Evolutionary conservation across 768 basidiomycete genomes (phyloP), one percentile per base, ranked within the genome.

Genomic region (Leucosporidium scottii): DNA sequence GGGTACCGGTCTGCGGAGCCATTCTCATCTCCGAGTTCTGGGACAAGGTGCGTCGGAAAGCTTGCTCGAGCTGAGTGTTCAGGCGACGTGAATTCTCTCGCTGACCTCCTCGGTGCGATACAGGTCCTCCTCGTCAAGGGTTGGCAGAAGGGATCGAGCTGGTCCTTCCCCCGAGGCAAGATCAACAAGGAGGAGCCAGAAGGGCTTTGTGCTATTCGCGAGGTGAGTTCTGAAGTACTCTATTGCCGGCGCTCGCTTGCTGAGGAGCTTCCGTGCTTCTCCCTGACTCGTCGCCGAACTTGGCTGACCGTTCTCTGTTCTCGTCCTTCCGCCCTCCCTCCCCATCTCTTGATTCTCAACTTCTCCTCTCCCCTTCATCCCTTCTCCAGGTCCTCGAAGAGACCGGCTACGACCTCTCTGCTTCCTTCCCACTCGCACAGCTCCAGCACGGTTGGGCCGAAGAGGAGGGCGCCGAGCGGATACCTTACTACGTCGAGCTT

Each of bases 81-180:
- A 21, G 27, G 8, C 51, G 21, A 47, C 8, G 18, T 34, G 34
- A 34, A n/a, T n/a, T n/a, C 20, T 36, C 34, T 36, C 34, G 36
- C 49, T 64, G 47, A 59, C 47, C 5, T 17, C 20, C 36, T 17
- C 47, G 64, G 59, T 60, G 61, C 27, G n/a, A 7, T 20, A 8
- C 76, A 97, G 93, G 93, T 91, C 76, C 83, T 99, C n/a, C 84
- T 99, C 67, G 96, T 99, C 66, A 93, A 96, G 79, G 96, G 96
- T 10, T 98, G 91, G 91, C 97, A 96, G 78, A 86, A 91, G 47
- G 90, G 88, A 25, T 90, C 96, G 3, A 91, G 92, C 10, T 99
- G 96, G 96, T 89, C 91, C n/a, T 99, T 98, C 79, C 96, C 96
- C 10, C 90, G 94, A 77, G 96, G 96, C n/a, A 99, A 99, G 80